phyloP scores from a whole-genome alignment of 805 yeast genomes.

The Limtongozyma cylindracea region DNA sequence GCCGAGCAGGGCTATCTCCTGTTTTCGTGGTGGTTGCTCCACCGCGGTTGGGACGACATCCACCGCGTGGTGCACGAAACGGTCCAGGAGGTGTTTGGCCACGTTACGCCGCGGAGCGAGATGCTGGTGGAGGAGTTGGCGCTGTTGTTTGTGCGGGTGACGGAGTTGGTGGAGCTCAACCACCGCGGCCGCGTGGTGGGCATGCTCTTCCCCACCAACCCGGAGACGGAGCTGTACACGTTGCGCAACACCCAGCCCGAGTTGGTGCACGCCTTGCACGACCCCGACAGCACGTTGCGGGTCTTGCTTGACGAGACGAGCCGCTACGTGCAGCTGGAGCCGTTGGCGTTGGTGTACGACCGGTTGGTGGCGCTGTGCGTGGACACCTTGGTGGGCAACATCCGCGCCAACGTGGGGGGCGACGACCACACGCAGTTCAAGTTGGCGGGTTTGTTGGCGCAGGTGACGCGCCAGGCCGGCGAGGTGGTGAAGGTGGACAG shows the following conservation, averaged over 20 bases:
- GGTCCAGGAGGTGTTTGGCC: constrained; percentile 34
- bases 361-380: constrained; percentile 10
- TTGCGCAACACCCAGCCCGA: constrained; percentile 21
- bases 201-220: constrained; percentile 11
- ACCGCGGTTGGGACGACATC: constrained; percentile 55
- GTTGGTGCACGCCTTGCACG: constrained; percentile 11
- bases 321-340: constrained; percentile 11
- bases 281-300: constrained; percentile 10
- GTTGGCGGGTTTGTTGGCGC: constrained; percentile 41
- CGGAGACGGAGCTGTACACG: constrained; percentile 15
- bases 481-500: constrained; percentile 6
- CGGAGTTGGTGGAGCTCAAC: too few relatives aligned
- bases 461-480: constrained; percentile 33
- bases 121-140: constrained; percentile 15
- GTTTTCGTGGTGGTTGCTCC: constrained; percentile 82
- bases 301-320: constrained; percentile 20
- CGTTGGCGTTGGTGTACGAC: constrained; percentile 7
- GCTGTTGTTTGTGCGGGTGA: too few relatives aligned
- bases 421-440: constrained; percentile 3
- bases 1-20: constrained; percentile 68
- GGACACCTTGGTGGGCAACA: constrained; percentile 10
- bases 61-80: constrained; percentile 23
- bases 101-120: constrained; percentile 49
- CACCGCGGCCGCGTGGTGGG: constrained; percentile 4
- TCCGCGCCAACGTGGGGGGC: constrained; percentile 7